Percentiles rank a stretch among this genome's conserved stretches.
These are phyloP conservation scores for Hydrangea macrophylla DNA, from an alignment of 148 eudicot genomes.

Conservation along the genomic window DNA sequence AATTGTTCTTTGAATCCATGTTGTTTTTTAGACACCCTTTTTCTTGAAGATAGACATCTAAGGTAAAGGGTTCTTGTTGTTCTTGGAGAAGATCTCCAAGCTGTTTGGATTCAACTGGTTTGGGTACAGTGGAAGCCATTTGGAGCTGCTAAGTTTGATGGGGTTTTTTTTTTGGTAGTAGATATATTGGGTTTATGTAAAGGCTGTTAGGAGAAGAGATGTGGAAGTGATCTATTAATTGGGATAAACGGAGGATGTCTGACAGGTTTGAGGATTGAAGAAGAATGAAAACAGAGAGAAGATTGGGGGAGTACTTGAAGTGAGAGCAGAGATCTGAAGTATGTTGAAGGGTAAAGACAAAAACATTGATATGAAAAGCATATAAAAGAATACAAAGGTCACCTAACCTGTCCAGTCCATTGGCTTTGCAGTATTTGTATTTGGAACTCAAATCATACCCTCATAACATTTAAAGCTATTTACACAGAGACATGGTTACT, in stretches of 20 bases:
- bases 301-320: slow-evolving; percentile 13
- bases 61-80: slow-evolving; percentile 63
- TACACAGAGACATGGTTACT: background rate
- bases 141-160: background rate
- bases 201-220: background rate
- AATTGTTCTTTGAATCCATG: slow-evolving; percentile 4
- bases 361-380: background rate
- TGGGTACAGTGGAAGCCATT: slow-evolving; percentile 34
- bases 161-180: background rate
- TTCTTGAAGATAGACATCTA: slow-evolving; percentile 52
- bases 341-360: slow-evolving; percentile 2
- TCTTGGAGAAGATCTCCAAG: slow-evolving; percentile 55
- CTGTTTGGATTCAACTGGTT: slow-evolving; percentile 26
- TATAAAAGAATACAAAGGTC: background rate
- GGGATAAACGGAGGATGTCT: slow-evolving; percentile 10
- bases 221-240: slow-evolving; percentile 1
- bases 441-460: background rate
- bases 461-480: background rate
- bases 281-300: background rate
- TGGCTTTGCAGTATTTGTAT: no score
- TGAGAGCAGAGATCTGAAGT: background rate
- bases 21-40: slow-evolving; percentile 35
- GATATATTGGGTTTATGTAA: background rate
- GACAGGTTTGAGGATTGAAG: slow-evolving; percentile 17
- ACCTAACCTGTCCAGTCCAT: background rate